Evolutionary conservation across 1,139 yeast genomes (phyloP).

Genomic region (Protomyces pachydermus): DNA sequence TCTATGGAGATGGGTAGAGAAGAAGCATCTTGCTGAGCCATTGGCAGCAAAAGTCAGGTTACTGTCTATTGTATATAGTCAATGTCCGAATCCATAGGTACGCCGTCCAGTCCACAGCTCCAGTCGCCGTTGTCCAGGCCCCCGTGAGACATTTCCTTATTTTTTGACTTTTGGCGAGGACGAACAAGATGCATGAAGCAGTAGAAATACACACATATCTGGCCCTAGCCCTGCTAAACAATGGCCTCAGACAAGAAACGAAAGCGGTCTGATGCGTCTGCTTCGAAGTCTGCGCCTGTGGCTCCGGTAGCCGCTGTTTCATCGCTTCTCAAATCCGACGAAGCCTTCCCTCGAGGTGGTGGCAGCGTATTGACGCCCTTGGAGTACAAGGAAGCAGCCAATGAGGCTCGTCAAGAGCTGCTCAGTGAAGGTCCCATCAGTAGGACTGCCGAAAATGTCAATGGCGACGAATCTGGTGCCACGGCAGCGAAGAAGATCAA

Average conservation of each 20-base stretch:
- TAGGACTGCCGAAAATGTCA: background rate
- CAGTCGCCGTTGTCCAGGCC: too few relatives aligned
- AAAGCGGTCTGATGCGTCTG: constrained; percentile 7
- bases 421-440: background rate
- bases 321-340: constrained; percentile 38
- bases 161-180: too few relatives aligned
- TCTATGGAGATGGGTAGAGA: background rate
- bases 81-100: too few relatives aligned
- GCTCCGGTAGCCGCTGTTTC: background rate
- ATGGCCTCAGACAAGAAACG: constrained; percentile 20
- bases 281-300: background rate
- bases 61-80: too few relatives aligned
- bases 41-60: background rate
- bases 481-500: constrained; percentile 6
- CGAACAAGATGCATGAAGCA: too few relatives aligned
- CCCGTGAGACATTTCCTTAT: too few relatives aligned
- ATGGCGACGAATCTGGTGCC: constrained; percentile 44
- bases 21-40: background rate
- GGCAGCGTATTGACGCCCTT: constrained; percentile 67
- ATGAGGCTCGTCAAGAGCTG: constrained; percentile 71
- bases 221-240: too few relatives aligned
- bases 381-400: constrained; percentile 87
- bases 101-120: too few relatives aligned
- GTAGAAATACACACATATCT: too few relatives aligned
- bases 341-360: constrained; percentile 94